A percentile compares a stretch with the other conserved stretches of the same genome.
phyloP scores from a whole-genome alignment of 768 basidiomycete species.

The Pholiota molesta region DNA sequence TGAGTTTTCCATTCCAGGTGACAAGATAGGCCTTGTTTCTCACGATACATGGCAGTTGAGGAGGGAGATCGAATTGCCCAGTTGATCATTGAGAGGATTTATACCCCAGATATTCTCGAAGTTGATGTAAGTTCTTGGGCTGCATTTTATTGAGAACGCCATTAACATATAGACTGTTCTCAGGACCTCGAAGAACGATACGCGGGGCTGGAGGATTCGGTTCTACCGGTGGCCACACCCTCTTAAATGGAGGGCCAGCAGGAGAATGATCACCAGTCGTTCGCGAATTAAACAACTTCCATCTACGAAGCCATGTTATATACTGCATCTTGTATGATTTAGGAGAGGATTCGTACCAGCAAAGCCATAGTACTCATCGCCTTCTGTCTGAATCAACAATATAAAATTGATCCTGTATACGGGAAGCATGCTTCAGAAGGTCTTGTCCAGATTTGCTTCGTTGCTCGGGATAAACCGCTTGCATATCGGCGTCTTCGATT shows the following conservation, averaged over 20 bases:
- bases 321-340: neutral
- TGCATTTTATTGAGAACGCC: conserved; percentile 8
- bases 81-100: conserved; percentile 89
- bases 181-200: conserved; percentile 86
- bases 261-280: conserved; percentile 5
- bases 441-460: conserved; percentile 38
- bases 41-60: conserved; percentile 56
- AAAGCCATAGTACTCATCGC: conserved; percentile 7
- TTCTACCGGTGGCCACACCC: conserved; percentile 85
- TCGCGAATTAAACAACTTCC: neutral
- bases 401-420: conserved; percentile 57
- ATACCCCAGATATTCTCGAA: conserved; percentile 82
- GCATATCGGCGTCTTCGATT: conserved; percentile 42
- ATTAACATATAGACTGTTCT: neutral
- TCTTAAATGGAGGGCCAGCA: conserved; percentile 33
- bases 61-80: conserved; percentile 97
- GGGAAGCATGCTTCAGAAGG: conserved; percentile 55
- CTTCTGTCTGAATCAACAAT: conserved; percentile 58
- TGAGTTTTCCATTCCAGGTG: conserved; percentile 26
- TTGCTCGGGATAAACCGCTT: conserved; percentile 2
- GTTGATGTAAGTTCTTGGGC: conserved; percentile 64
- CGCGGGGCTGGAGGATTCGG: conserved; percentile 91
- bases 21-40: neutral
- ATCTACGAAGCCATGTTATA: neutral
- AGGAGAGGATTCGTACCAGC: neutral